Conservation (phyloP, 495 filamentous ascomycete genomes). For the Lasiosphaeriaceae sp. region DNA sequence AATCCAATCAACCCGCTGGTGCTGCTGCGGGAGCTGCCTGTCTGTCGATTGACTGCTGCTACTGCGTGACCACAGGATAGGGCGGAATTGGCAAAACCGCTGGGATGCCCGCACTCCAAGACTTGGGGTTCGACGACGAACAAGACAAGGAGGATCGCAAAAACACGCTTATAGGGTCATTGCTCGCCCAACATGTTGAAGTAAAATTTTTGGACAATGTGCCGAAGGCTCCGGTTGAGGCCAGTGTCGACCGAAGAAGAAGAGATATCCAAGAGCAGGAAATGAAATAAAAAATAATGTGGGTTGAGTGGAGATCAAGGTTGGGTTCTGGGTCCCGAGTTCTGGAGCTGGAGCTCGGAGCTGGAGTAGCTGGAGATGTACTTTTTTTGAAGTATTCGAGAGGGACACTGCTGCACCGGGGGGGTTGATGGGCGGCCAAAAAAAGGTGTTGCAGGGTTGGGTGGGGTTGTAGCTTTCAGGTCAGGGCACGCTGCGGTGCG, state of each 20-base stretch:
- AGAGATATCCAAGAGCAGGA: neutral
- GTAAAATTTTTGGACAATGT: slow-evolving; percentile 21
- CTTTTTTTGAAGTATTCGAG: slow-evolving; percentile 2
- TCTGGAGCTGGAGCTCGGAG: too few relatives aligned
- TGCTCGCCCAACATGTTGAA: slow-evolving; percentile 18
- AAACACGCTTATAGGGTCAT: slow-evolving; percentile 27
- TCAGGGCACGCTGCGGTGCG: slow-evolving; percentile 1
- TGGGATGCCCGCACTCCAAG: neutral
- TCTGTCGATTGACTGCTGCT: neutral
- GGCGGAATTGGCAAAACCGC: neutral
- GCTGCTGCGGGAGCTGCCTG: too few relatives aligned
- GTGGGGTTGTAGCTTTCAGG: slow-evolving; percentile 16
- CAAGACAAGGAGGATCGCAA: slow-evolving; percentile 24
- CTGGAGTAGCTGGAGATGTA: slow-evolving; percentile 11
- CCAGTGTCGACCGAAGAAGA: slow-evolving; percentile 19
- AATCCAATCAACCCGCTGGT: neutral
- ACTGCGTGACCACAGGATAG: neutral
- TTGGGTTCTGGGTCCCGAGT: slow-evolving; percentile 2
- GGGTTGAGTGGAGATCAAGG: slow-evolving; percentile 33
- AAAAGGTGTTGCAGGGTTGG: slow-evolving; percentile 12
- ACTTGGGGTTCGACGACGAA: neutral
- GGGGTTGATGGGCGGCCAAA: neutral
- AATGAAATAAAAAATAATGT: slow-evolving; percentile 26
- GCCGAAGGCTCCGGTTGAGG: slow-evolving; percentile 25
- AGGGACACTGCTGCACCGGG: neutral